phyloP scores from a whole-genome alignment of 257 asterid species.

The Solanum commersonii region DNA sequence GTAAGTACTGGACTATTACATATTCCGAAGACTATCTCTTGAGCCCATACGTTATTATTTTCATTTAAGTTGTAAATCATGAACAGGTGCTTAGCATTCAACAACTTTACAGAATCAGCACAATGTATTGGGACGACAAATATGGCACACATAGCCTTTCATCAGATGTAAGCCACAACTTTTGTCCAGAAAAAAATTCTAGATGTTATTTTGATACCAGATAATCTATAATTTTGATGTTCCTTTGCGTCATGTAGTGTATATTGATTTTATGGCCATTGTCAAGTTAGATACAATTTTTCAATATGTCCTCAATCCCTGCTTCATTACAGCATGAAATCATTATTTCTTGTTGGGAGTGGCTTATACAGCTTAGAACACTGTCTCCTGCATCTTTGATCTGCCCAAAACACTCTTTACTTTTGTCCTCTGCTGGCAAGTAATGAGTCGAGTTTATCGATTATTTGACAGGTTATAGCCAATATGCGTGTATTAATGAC shows the following conservation, averaged over 20 bases:
- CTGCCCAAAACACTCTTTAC: background rate
- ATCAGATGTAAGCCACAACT: conserved; percentile 52
- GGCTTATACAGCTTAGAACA: background rate
- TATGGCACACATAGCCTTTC: conserved; percentile 97
- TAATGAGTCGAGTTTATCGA: background rate
- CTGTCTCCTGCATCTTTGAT: background rate
- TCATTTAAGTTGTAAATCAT: conserved; percentile 5
- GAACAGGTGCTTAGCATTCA: conserved; percentile 87
- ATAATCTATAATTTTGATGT: background rate
- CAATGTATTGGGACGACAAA: conserved; percentile 99
- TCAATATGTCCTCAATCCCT: background rate
- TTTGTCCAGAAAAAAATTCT: background rate
- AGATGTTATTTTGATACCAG: background rate
- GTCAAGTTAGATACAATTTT: background rate
- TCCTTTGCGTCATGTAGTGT: background rate
- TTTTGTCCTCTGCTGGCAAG: background rate
- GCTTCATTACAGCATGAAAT: background rate
- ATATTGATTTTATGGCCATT: background rate
- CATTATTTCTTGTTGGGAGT: background rate
- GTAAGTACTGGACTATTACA: conserved; percentile 33
- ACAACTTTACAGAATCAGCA: conserved; percentile 97
- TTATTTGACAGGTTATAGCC: conserved; percentile 60
- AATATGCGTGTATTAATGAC: conserved; percentile 89
- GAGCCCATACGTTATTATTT: background rate
- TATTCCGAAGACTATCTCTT: background rate